Percentiles rank a stretch among this genome's conserved stretches.
phyloP scores from a whole-genome alignment of 176 grass and related monocot species.

The Aegilops umbellulata region DNA sequence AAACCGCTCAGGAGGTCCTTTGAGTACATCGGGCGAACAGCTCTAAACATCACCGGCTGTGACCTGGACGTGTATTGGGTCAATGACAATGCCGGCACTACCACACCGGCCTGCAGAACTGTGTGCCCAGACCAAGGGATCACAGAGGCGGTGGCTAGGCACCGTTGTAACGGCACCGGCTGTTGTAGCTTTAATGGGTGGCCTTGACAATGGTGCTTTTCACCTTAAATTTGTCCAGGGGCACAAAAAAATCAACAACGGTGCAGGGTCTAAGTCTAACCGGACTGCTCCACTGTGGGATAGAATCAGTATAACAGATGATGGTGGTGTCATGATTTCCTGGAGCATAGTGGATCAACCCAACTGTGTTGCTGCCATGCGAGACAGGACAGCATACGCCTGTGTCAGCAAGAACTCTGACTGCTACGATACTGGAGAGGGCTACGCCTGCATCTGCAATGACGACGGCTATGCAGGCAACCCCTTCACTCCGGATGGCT shows the following conservation, averaged over 20 bases:
- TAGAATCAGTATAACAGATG: neutral
- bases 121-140: neutral
- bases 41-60: neutral
- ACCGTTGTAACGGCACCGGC: neutral
- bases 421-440: too few species aligned
- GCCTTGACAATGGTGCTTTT: neutral
- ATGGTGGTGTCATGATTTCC: neutral
- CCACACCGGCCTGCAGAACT: neutral
- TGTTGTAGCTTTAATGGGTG: neutral
- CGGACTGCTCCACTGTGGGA: neutral
- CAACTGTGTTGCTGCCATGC: too few species aligned
- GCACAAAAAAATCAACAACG: neutral
- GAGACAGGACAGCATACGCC: too few species aligned
- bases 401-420: too few species aligned
- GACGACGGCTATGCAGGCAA: neutral
- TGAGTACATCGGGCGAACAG: too few species aligned
- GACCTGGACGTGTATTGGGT: neutral
- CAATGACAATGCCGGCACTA: neutral
- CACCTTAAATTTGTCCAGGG: neutral
- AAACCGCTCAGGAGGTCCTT: neutral
- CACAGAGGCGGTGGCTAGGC: neutral
- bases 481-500: neutral
- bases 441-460: neutral
- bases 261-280: neutral
- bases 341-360: too few species aligned